Evolutionary conservation across 805 yeast genomes (phyloP), one percentile per base, ranked within the genome.

Genomic region (Starmera pachycereana): DNA sequence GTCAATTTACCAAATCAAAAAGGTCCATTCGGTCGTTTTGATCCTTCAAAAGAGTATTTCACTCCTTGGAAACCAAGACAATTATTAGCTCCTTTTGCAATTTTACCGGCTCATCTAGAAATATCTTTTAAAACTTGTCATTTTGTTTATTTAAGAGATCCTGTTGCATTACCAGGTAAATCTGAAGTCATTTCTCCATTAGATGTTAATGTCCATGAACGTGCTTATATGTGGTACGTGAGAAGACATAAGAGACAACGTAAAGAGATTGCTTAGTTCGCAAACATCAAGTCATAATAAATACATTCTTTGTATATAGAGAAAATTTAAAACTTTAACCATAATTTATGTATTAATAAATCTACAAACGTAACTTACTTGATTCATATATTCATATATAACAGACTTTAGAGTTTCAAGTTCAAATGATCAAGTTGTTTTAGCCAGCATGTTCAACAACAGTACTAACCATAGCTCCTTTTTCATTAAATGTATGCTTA

Each of bases 31-130:
- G 97, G 97, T 18, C 80, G 95, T 53, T 62, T 76, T 49, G 81
- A 85, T 40, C 81, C 88, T 12, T 55, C 68, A 13, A 88, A 84
- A 64, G 74, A 89, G 4, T 92, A 81, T 63, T 92, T 90, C 69
- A 87, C 97, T 3, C 98, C 98, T 39, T 92, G 97, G 97, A 73
- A 80, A 44, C 94, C 96, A 49, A 81, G 96, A 64, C 92, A 87
- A 35, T 92, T 90, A 63, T 64, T 92, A 47, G 89, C 95, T 3
- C 94, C 95, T 36, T 85, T 88, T 62, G 92, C 97, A 11, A 74
- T 92, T 44, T 71, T 86, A 53, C 98, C 98, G 27, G 80, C 84
- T 46, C 97, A 92, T 62, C 67, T 92, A 40, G 97, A 92, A 65
- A 67, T 92, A 35, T 84, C 95, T 18, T 90, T 85, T 61, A 74